Conservation (phyloP, 78 protist genomes). For the Cyanophora paradoxa region DNA sequence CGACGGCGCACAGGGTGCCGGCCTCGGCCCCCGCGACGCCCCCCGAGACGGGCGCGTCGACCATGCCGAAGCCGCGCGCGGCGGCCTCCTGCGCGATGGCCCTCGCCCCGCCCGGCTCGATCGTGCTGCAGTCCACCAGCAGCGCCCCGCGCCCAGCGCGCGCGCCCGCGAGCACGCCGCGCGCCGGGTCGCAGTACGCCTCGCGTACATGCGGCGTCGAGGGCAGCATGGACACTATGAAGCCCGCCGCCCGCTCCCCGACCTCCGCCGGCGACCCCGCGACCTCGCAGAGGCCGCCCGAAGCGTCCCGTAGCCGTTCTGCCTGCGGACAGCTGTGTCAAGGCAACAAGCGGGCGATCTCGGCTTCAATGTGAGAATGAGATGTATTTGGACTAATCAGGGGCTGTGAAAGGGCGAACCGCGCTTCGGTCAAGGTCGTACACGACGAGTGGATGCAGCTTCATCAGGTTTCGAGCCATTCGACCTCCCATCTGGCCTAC, state of each 20-base stretch:
- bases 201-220: not conserved
- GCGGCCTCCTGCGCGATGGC: not conserved
- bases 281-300: too few relatives aligned
- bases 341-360: too few relatives aligned
- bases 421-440: not conserved
- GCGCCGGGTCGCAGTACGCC: not conserved
- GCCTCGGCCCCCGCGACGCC: not conserved
- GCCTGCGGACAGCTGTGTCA: too few relatives aligned
- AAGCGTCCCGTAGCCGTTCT: too few relatives aligned
- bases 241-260: not conserved
- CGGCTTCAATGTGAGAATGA: too few relatives aligned
- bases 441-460: not conserved
- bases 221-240: not conserved
- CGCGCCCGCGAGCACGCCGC: not conserved
- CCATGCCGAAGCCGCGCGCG: not conserved
- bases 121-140: not conserved
- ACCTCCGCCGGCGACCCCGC: not conserved
- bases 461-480: not conserved
- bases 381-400: too few relatives aligned
- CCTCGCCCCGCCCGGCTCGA: not conserved
- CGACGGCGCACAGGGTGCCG: constrained; percentile 1
- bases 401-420: not conserved
- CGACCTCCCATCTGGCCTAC: not conserved
- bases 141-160: not conserved
- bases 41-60: constrained; percentile 17